A percentile compares a stretch with the other conserved stretches of the same genome.
Conservation (phyloP, 768 basidiomycete species). For the Kwoniella sp. region DNA sequence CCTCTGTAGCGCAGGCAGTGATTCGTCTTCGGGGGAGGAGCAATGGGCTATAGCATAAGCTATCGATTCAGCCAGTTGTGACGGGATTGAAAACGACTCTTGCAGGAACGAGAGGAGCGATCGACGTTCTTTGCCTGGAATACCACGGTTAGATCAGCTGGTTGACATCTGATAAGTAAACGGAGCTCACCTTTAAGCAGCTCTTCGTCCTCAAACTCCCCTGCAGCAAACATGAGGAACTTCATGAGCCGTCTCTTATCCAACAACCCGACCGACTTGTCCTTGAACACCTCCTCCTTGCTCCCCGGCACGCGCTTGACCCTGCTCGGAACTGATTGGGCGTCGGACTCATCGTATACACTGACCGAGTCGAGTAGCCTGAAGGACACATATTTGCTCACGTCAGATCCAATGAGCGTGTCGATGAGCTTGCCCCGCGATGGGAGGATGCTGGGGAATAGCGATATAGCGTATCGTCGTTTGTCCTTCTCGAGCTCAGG, state of each 20-base stretch:
- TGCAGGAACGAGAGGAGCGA: conserved; percentile 65
- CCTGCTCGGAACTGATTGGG: neutral
- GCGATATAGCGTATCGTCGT: conserved; percentile 76
- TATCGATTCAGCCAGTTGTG: conserved; percentile 61
- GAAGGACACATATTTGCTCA: conserved; percentile 86
- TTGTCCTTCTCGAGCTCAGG: conserved; percentile 50
- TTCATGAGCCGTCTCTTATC: conserved; percentile 91
- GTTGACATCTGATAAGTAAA: neutral
- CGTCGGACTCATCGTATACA: conserved; percentile 54
- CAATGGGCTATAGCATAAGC: conserved; percentile 75
- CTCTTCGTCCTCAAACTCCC: conserved; percentile 61
- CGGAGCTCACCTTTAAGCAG: conserved; percentile 26
- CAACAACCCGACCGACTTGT: conserved; percentile 65
- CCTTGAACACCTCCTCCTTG: conserved; percentile 91
- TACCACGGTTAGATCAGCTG: neutral
- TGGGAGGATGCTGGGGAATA: conserved; percentile 77
- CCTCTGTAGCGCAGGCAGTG: conserved; percentile 64
- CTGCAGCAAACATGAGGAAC: conserved; percentile 74
- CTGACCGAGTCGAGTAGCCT: conserved; percentile 59
- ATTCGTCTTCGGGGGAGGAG: conserved; percentile 58
- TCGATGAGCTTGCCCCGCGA: conserved; percentile 73
- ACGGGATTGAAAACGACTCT: conserved; percentile 61
- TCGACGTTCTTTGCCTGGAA: conserved; percentile 55
- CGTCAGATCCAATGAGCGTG: conserved; percentile 72
- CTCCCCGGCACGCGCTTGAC: conserved; percentile 70